Evolutionary conservation across 371 early-diverging fungal genomes (phyloP).

Genomic region (Mortierella sp.): DNA sequence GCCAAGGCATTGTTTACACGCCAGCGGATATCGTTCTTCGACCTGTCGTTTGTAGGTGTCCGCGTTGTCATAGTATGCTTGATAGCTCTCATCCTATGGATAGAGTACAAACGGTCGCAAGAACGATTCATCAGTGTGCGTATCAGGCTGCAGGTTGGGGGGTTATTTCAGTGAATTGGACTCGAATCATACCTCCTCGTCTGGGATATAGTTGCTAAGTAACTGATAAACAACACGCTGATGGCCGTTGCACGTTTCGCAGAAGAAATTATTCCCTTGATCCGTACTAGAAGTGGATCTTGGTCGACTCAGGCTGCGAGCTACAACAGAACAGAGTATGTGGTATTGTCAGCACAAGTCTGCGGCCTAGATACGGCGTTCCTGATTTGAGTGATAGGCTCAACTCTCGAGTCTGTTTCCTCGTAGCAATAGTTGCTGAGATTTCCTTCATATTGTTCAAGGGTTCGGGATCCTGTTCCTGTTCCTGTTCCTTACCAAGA

Average conservation of each 20-base stretch:
- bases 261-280: constrained; percentile 27
- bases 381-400: background rate
- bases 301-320: constrained; percentile 10
- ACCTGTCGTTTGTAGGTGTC: constrained; percentile 34
- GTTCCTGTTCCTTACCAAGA: constrained; percentile 35
- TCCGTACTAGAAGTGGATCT: background rate
- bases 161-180: too few relatives aligned
- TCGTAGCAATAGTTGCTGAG: too few relatives aligned
- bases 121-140: too few relatives aligned
- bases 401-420: too few relatives aligned
- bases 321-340: constrained; percentile 4
- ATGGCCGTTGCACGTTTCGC: constrained; percentile 40
- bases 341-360: background rate
- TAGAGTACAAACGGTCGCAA: background rate
- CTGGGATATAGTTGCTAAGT: constrained; percentile 48
- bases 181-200: constrained; percentile 42
- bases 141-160: too few relatives aligned
- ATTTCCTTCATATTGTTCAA: too few relatives aligned
- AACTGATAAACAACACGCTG: constrained; percentile 51
- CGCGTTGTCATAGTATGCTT: constrained; percentile 31
- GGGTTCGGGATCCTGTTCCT: too few relatives aligned
- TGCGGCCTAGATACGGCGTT: too few relatives aligned
- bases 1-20: constrained; percentile 30
- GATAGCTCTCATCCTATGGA: constrained; percentile 37
- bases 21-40: constrained; percentile 49